phyloP scores from a whole-genome alignment of 192 early-diverging fungal genomes.

The Umbelopsis sp. region DNA sequence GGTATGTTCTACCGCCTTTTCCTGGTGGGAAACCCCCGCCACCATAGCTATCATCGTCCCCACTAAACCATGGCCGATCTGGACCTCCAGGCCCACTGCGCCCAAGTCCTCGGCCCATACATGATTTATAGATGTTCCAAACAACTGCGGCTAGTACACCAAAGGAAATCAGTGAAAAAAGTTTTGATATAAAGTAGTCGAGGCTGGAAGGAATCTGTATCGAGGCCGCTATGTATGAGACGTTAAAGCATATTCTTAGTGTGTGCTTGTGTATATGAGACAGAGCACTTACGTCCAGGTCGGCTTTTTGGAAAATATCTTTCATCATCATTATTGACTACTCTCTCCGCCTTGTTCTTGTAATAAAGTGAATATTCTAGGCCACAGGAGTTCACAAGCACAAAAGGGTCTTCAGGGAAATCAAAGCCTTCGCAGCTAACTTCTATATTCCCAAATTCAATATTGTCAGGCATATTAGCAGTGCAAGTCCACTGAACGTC shows the following conservation, averaged over 20 bases:
- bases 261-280: not conserved
- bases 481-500: constrained; percentile 55
- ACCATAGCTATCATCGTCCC: not conserved
- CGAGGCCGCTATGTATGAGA: not conserved
- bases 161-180: not conserved
- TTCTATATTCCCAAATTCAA: constrained; percentile 43
- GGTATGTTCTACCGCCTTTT: not conserved
- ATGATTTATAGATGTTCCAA: constrained; percentile 16
- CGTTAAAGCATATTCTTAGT: too few relatives aligned
- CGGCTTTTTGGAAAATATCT: constrained; percentile 24
- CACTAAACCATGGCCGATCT: constrained; percentile 12
- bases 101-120: not conserved
- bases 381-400: constrained; percentile 47
- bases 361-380: constrained; percentile 45
- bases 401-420: constrained; percentile 46
- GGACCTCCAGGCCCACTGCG: not conserved
- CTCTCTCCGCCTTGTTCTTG: constrained; percentile 17
- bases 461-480: constrained; percentile 41
- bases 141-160: not conserved
- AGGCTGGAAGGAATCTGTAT: not conserved
- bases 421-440: constrained; percentile 49
- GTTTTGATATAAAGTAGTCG: not conserved
- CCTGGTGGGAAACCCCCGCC: constrained; percentile 9
- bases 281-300: constrained; percentile 19
- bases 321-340: constrained; percentile 22